These are phyloP conservation scores for Teratosphaeria pseudoeucalypti DNA, from an alignment of 2,329 filamentous ascomycete genomes.

Conservation along the genomic window DNA sequence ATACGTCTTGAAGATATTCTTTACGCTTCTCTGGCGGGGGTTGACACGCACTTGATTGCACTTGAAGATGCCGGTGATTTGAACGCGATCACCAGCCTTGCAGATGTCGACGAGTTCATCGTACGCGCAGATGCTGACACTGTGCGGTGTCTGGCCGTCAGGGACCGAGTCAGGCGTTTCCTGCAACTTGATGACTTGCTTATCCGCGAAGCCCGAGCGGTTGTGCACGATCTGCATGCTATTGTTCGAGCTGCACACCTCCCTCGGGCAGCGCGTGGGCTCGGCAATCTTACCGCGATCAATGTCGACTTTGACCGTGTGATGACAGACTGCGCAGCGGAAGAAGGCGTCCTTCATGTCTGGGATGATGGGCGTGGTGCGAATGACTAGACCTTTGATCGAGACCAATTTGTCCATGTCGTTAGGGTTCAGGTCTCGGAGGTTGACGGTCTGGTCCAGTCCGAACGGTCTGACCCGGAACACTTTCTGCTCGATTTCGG, in stretches of 20 bases:
- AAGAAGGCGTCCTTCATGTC: slow-evolving; percentile 99
- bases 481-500: slow-evolving; percentile 66
- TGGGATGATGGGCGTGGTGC: slow-evolving; percentile 89
- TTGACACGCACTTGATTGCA: slow-evolving; percentile 90
- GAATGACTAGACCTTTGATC: slow-evolving; percentile 92
- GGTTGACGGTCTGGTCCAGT: slow-evolving; percentile 74
- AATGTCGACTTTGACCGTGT: slow-evolving; percentile 80
- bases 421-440: slow-evolving; percentile 87
- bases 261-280: slow-evolving; percentile 78
- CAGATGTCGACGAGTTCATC: slow-evolving; percentile 96
- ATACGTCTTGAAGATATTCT: slow-evolving; percentile 96
- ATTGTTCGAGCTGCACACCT: slow-evolving; percentile 72
- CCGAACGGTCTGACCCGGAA: slow-evolving; percentile 88
- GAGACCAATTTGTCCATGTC: slow-evolving; percentile 95
- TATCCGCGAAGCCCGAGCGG: slow-evolving; percentile 86
- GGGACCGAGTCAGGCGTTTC: slow-evolving; percentile 93
- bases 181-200: slow-evolving; percentile 97
- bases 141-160: slow-evolving; percentile 92
- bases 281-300: slow-evolving; percentile 95
- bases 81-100: slow-evolving; percentile 91
- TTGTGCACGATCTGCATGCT: slow-evolving; percentile 99
- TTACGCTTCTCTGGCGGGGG: slow-evolving; percentile 81
- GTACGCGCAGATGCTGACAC: slow-evolving; percentile 90
- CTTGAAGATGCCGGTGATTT: slow-evolving; percentile 94
- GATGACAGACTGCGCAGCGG: slow-evolving; percentile 85